These are phyloP conservation scores for Coniella lustricola DNA, from an alignment of 2,329 filamentous ascomycete species.

Conservation along the genomic window DNA sequence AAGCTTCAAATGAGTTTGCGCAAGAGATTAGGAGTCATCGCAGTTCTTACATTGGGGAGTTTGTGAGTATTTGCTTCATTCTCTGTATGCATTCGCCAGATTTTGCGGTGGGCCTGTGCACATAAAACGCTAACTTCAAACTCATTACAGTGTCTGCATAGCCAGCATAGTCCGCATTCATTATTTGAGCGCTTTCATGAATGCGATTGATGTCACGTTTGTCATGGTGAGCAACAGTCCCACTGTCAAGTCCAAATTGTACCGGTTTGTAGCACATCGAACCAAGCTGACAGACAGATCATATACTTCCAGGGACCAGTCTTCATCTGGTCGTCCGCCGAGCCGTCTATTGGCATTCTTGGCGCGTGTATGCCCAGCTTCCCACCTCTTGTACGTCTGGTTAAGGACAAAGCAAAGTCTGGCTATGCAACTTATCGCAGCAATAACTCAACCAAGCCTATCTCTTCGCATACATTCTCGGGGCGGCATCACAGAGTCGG, in stretches of 20 bases:
- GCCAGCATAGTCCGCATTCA: conserved; percentile 1
- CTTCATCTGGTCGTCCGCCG: conserved; percentile 7
- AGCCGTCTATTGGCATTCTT: conserved; percentile 1
- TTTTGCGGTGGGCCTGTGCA: background rate
- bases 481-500: background rate
- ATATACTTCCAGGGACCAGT: conserved; percentile 7
- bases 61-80: conserved; percentile 4
- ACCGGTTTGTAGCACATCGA: background rate
- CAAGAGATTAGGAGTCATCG: conserved; percentile 12
- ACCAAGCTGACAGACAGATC: background rate
- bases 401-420: background rate
- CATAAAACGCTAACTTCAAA: background rate
- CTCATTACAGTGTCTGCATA: background rate
- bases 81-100: background rate
- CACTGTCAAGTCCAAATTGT: background rate
- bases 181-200: conserved; percentile 5
- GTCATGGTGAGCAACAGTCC: conserved; percentile 6
- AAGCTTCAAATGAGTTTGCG: conserved; percentile 13
- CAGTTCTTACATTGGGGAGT: conserved; percentile 12
- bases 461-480: background rate
- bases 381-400: background rate
- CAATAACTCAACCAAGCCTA: background rate
- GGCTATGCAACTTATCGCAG: background rate
- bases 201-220: conserved; percentile 10
- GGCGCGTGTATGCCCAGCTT: conserved; percentile 11